Percentiles rank a stretch among this genome's conserved stretches.
Conservation (phyloP, 768 basidiomycete species). For the Butyriboletus loyo region DNA sequence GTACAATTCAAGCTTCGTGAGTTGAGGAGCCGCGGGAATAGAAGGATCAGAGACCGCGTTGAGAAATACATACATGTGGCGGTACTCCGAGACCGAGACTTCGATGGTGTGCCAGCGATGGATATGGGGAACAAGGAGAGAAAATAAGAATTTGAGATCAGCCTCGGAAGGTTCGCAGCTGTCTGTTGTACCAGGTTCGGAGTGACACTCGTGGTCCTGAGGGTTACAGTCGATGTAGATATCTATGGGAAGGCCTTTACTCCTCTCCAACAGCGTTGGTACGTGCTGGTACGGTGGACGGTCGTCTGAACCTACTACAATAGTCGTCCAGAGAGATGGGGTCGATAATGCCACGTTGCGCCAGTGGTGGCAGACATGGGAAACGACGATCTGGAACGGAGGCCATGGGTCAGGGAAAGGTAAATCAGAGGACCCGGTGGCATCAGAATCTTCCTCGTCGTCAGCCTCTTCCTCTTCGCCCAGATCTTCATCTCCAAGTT, state of each 20-base stretch:
- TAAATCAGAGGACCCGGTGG: conserved; percentile 1
- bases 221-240: conserved; percentile 48
- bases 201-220: conserved; percentile 17
- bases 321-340: conserved; percentile 53
- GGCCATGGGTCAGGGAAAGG: conserved; percentile 4
- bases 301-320: conserved; percentile 26
- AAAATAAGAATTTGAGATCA: conserved; percentile 27
- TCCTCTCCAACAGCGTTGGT: conserved; percentile 47
- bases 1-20: conserved; percentile 54
- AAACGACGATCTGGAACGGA: conserved; percentile 52
- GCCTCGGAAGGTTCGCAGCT: conserved; percentile 18
- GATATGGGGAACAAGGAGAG: conserved; percentile 50
- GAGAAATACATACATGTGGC: conserved; percentile 46
- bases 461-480: neutral
- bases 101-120: conserved; percentile 52
- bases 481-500: neutral
- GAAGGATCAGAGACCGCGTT: conserved; percentile 36
- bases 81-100: conserved; percentile 44
- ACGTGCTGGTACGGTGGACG: conserved; percentile 44
- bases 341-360: conserved; percentile 50
- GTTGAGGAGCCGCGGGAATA: conserved; percentile 47
- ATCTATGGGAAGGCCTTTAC: conserved; percentile 51
- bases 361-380: conserved; percentile 63
- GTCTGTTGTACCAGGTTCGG: conserved; percentile 22
- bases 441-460: conserved; percentile 3